A percentile compares a stretch with the other conserved stretches of the same genome.
Conservation (phyloP, 257 asterid genomes). For the Lycium barbarum region DNA sequence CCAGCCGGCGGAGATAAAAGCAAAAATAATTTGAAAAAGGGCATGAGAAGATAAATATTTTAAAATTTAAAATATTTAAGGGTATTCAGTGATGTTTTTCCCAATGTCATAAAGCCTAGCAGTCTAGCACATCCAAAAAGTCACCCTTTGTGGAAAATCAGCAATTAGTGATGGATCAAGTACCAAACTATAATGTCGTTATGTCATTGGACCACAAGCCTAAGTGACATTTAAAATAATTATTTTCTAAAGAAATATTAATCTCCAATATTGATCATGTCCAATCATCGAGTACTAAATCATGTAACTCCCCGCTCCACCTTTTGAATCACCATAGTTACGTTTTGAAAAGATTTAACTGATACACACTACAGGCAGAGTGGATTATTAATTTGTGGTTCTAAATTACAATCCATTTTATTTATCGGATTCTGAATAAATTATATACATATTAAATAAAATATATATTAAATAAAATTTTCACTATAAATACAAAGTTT, state of each 20-base stretch:
- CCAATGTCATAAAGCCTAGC: background rate
- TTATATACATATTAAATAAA: too few species aligned
- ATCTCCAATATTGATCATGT: background rate
- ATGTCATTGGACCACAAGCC: background rate
- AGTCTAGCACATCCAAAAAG: background rate
- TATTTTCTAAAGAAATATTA: background rate
- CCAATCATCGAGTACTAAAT: background rate
- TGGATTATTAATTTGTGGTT: too few species aligned
- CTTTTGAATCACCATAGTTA: background rate
- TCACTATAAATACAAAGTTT: too few species aligned
- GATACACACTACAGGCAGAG: too few species aligned
- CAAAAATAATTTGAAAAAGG: background rate
- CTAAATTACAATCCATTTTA: too few species aligned
- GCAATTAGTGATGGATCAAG: slow-evolving; percentile 2
- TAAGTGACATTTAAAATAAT: background rate
- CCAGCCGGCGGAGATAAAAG: too few species aligned
- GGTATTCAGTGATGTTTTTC: too few species aligned
- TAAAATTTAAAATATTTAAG: too few species aligned
- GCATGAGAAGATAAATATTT: too few species aligned
- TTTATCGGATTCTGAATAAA: too few species aligned
- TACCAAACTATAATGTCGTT: background rate
- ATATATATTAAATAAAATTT: too few species aligned
- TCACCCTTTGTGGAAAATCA: background rate
- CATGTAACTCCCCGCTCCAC: background rate
- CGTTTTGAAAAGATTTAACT: too few species aligned